A percentile compares a stretch with the other conserved stretches of the same genome.
Conservation (phyloP, 1,284 basidiomycete genomes). For the Malassezia vespertilionis region DNA sequence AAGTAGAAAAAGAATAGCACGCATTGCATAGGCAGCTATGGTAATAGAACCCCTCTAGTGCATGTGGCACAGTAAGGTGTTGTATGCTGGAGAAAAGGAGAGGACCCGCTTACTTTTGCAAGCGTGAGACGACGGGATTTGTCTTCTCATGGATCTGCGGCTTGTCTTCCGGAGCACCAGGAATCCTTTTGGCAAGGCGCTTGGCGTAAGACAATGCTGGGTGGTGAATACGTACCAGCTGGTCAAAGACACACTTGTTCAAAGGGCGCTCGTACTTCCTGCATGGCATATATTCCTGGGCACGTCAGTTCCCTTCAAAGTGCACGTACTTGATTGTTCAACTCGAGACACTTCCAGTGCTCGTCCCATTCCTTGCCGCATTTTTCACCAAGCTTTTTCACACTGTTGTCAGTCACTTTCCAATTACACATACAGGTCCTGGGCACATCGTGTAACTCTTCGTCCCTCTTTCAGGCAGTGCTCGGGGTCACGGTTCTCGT, state of each 20-base stretch:
- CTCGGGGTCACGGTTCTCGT: conserved; percentile 73
- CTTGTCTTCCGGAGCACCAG: conserved; percentile 74
- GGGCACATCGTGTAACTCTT: conserved; percentile 87
- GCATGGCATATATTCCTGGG: conserved; percentile 77
- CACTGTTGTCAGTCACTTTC: conserved; percentile 52
- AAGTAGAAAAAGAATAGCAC: background rate
- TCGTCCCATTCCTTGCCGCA: conserved; percentile 78
- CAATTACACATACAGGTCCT: conserved; percentile 64
- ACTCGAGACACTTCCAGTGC: conserved; percentile 91
- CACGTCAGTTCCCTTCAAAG: background rate
- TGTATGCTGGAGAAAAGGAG: background rate
- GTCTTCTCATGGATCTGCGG: conserved; percentile 80
- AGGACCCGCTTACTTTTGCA: conserved; percentile 21
- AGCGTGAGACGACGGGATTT: conserved; percentile 56
- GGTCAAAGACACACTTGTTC: conserved; percentile 93
- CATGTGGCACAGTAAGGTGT: too few relatives aligned
- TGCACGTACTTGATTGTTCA: conserved; percentile 74
- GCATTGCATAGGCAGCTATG: too few relatives aligned
- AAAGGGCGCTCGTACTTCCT: conserved; percentile 77
- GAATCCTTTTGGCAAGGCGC: conserved; percentile 86
- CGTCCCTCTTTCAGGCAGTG: conserved; percentile 94
- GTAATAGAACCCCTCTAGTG: too few relatives aligned
- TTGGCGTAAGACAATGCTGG: conserved; percentile 43
- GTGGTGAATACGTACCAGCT: conserved; percentile 59
- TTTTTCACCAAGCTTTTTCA: conserved; percentile 82